Evolutionary conservation across 2,329 filamentous ascomycete species (phyloP).

Genomic region (Fusarium guadeloupense): DNA sequence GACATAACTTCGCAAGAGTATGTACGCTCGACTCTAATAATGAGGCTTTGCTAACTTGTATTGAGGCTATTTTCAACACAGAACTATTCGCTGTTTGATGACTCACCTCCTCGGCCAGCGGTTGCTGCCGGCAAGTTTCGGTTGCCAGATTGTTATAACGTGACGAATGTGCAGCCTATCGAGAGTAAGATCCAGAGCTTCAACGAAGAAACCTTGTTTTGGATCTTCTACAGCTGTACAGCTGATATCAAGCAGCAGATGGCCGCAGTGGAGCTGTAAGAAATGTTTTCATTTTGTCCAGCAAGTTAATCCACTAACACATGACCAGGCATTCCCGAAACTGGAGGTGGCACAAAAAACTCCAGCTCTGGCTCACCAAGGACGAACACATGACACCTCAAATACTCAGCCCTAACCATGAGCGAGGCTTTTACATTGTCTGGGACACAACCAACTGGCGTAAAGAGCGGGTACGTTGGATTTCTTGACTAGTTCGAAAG

Average conservation of each 20-base stretch:
- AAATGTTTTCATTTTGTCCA: background rate
- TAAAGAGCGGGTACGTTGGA: conserved; percentile 66
- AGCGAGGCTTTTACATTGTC: conserved; percentile 73
- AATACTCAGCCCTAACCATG: conserved; percentile 64
- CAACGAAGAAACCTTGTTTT: conserved; percentile 74
- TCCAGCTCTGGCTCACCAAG: conserved; percentile 73
- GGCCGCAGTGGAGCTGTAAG: conserved; percentile 71
- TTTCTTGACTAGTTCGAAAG: conserved; percentile 20
- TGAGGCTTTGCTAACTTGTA: conserved; percentile 26
- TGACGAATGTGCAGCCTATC: conserved; percentile 71
- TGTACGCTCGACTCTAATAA: conserved; percentile 42
- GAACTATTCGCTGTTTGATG: conserved; percentile 69
- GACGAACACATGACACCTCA: conserved; percentile 73
- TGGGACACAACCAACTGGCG: conserved; percentile 71
- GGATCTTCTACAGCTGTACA: conserved; percentile 75
- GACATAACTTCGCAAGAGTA: conserved; percentile 68
- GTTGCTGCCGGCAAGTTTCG: conserved; percentile 61
- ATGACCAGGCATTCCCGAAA: conserved; percentile 67
- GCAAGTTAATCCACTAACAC: conserved; percentile 3
- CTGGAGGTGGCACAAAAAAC: conserved; percentile 75
- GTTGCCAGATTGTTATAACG: conserved; percentile 72
- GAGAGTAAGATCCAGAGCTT: conserved; percentile 73
- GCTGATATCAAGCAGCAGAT: conserved; percentile 70
- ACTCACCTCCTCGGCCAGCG: conserved; percentile 65
- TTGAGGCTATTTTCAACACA: conserved; percentile 65